phyloP scores from a whole-genome alignment of 2,329 filamentous ascomycete species.

The Sclerotinia spermophila region DNA sequence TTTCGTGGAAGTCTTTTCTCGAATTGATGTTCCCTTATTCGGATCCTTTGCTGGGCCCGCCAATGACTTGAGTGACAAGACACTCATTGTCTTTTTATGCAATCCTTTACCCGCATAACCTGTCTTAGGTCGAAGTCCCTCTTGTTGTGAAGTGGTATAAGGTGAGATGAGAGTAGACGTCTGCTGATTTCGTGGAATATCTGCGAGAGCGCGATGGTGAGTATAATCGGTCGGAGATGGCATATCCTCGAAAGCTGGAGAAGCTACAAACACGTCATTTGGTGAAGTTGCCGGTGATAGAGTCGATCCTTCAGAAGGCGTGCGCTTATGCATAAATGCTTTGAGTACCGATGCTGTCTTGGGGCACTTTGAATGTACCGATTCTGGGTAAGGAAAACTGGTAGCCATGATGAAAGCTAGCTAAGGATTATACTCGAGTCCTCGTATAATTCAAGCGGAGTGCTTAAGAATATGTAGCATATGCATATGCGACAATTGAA shows the following conservation, averaged over 20 bases:
- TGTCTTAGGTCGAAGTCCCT: constrained; percentile 34
- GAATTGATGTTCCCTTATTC: constrained; percentile 39
- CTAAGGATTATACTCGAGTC: not conserved
- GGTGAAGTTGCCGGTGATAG: constrained; percentile 27
- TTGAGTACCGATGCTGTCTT: constrained; percentile 36
- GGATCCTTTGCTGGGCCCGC: constrained; percentile 37
- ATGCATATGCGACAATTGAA: not conserved
- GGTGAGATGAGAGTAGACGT: constrained; percentile 42
- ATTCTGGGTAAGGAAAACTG: constrained; percentile 28
- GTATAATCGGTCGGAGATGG: constrained; percentile 38
- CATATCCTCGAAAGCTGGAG: constrained; percentile 25
- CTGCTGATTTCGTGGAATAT: constrained; percentile 54
- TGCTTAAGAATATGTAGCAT: not conserved
- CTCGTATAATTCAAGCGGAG: not conserved
- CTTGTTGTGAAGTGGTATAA: constrained; percentile 38
- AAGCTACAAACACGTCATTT: constrained; percentile 25
- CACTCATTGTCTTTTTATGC: constrained; percentile 45
- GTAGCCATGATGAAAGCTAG: constrained; percentile 32
- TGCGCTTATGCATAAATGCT: constrained; percentile 37
- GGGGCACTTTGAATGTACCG: constrained; percentile 32
- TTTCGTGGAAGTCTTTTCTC: constrained; percentile 71
- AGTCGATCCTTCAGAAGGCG: constrained; percentile 31
- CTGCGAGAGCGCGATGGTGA: constrained; percentile 49
- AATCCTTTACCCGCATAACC: constrained; percentile 40
- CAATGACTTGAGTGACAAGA: constrained; percentile 45